Evolutionary conservation across 768 basidiomycete genomes (phyloP).

Genomic region (Paxillus ammoniavirescens): DNA sequence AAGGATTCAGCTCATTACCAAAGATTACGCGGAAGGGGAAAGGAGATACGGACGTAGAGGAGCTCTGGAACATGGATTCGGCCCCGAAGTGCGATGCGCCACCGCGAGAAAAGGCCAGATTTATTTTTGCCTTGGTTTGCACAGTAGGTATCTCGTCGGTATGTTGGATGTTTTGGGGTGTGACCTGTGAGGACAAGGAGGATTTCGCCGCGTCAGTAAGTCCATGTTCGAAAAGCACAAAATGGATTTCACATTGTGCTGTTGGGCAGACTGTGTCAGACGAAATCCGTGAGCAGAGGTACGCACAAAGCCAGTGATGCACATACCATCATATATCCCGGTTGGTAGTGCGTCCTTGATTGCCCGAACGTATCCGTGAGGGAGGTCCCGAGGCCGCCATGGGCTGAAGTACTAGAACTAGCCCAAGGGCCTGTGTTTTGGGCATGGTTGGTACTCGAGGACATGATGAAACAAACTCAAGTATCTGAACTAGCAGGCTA

Average conservation of each 20-base stretch:
- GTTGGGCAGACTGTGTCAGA: conserved; percentile 56
- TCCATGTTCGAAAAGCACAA: background rate
- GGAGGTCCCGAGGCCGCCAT: conserved; percentile 44
- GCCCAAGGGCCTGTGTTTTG: conserved; percentile 55
- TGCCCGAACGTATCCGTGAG: conserved; percentile 69
- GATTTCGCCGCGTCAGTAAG: background rate
- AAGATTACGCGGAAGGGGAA: background rate
- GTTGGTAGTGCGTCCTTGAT: conserved; percentile 74
- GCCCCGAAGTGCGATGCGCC: conserved; percentile 73
- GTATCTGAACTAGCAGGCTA: too few relatives aligned
- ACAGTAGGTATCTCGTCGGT: conserved; percentile 74
- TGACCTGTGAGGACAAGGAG: conserved; percentile 15
- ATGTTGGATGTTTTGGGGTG: conserved; percentile 58
- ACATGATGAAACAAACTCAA: background rate
- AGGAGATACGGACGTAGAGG: conserved; percentile 27
- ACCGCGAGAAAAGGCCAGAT: conserved; percentile 61
- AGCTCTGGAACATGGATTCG: conserved; percentile 82
- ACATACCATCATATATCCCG: conserved; percentile 77
- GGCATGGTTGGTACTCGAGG: conserved; percentile 45
- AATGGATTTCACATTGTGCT: conserved; percentile 47
- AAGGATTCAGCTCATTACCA: conserved; percentile 4
- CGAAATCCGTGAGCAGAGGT: background rate
- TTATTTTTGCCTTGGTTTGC: conserved; percentile 80
- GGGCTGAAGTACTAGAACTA: conserved; percentile 40
- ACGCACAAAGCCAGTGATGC: background rate